A percentile compares a stretch with the other conserved stretches of the same genome.
phyloP scores from a whole-genome alignment of 306 rosid species.

The Dryas alaskensis region DNA sequence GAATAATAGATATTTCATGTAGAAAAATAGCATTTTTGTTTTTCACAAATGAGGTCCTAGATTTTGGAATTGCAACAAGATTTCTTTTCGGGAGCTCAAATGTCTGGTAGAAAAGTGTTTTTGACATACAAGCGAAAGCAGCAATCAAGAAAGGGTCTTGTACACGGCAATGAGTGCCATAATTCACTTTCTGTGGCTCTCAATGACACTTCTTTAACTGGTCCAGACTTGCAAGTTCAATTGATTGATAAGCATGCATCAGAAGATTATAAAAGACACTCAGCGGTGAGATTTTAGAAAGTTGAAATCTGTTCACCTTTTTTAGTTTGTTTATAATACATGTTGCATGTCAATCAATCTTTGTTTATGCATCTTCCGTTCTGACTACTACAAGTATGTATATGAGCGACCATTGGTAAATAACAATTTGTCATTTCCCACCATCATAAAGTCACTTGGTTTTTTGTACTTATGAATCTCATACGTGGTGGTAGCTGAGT shows the following conservation, averaged over 20 bases:
- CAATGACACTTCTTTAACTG: slow-evolving; percentile 18
- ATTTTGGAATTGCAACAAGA: slow-evolving; percentile 22
- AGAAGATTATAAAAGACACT: slow-evolving; percentile 33
- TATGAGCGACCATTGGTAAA: neutral
- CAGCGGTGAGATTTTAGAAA: slow-evolving; percentile 32
- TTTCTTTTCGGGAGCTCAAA: slow-evolving; percentile 33
- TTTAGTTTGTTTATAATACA: neutral
- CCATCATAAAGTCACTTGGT: too few relatives aligned
- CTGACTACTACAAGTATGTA: neutral
- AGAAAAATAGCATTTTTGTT: neutral
- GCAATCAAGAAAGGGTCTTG: slow-evolving; percentile 29
- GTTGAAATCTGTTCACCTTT: neutral
- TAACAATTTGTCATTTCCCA: too few relatives aligned
- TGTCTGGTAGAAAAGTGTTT: slow-evolving; percentile 53
- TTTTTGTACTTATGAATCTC: too few relatives aligned
- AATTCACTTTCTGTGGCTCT: slow-evolving; percentile 23
- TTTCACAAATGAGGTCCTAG: slow-evolving; percentile 11
- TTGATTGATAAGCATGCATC: slow-evolving; percentile 27
- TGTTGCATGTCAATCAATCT: neutral
- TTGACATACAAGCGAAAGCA: slow-evolving; percentile 62
- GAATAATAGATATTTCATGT: neutral
- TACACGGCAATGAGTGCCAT: slow-evolving; percentile 29
- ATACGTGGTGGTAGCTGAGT: neutral
- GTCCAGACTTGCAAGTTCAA: slow-evolving; percentile 22
- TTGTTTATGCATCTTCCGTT: neutral